Conservation (phyloP, 805 yeast genomes). For the Torulaspora indica region DNA sequence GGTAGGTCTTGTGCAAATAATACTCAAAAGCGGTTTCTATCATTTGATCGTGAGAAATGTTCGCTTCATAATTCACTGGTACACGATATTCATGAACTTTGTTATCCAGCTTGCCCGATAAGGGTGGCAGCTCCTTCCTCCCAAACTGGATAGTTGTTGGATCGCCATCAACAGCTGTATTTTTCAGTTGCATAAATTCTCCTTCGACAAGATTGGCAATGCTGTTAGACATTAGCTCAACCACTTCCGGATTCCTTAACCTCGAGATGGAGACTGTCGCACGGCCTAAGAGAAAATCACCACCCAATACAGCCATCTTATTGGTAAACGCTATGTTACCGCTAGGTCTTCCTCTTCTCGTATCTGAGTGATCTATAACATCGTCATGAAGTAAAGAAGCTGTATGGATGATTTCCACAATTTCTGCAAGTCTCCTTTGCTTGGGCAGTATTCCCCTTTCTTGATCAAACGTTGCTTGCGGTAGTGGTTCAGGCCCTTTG, state of each 20-base stretch:
- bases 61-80: slow-evolving; percentile 9
- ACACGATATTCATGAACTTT: slow-evolving; percentile 36
- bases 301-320: slow-evolving; percentile 96
- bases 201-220: slow-evolving; percentile 98
- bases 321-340: slow-evolving; percentile 93
- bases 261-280: slow-evolving; percentile 96
- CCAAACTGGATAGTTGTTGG: slow-evolving; percentile 33
- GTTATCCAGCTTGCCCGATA: slow-evolving; percentile 12
- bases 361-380: slow-evolving; percentile 85
- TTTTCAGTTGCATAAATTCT: slow-evolving; percentile 96
- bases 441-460: slow-evolving; percentile 81
- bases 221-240: slow-evolving; percentile 89
- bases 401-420: slow-evolving; percentile 97
- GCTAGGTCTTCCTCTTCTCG: slow-evolving; percentile 83
- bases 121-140: slow-evolving; percentile 39
- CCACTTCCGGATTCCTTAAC: slow-evolving; percentile 92
- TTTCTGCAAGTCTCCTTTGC: slow-evolving; percentile 92
- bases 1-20: slow-evolving; percentile 89
- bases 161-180: slow-evolving; percentile 66
- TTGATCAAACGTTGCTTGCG: slow-evolving; percentile 45
- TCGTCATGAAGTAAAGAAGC: slow-evolving; percentile 95
- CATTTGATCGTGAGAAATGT: slow-evolving; percentile 54
- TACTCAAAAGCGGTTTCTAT: slow-evolving; percentile 92
- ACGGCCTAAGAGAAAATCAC: slow-evolving; percentile 90
- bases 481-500: slow-evolving; percentile 68